Conservation (phyloP, 169 alveolate genomes). For the Eimeria falciformis region DNA sequence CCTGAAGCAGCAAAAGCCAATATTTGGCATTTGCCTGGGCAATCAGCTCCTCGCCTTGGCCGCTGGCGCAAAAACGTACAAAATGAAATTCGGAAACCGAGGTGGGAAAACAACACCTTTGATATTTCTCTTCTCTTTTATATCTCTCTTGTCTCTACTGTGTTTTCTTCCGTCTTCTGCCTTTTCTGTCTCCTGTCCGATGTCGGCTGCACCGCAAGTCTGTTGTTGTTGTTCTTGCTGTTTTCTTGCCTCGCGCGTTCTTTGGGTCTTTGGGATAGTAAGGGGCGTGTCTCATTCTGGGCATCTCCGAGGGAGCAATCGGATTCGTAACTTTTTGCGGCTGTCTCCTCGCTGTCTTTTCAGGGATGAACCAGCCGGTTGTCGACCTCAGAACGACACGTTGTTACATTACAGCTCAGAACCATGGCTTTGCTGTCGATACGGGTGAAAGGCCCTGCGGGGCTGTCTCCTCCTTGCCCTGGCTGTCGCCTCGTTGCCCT, state of each 20-base stretch:
- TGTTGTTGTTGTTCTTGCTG: too few species aligned
- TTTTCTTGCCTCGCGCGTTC: too few species aligned
- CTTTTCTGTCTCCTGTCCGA: too few species aligned
- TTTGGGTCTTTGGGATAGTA: too few species aligned
- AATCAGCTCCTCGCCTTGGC: slow-evolving; percentile 91
- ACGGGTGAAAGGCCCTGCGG: slow-evolving; percentile 16
- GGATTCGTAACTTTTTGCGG: too few species aligned
- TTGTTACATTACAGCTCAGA: slow-evolving; percentile 92
- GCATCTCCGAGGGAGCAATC: too few species aligned
- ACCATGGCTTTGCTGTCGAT: slow-evolving; percentile 90
- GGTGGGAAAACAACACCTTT: neutral
- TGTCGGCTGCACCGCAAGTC: too few species aligned
- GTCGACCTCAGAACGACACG: slow-evolving; percentile 88
- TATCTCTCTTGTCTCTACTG: neutral
- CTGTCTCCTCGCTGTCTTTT: too few species aligned
- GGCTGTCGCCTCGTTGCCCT: too few species aligned
- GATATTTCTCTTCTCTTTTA: neutral
- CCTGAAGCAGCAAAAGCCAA: slow-evolving; percentile 84
- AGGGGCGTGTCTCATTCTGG: too few species aligned
- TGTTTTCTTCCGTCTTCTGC: neutral
- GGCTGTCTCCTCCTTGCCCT: neutral
- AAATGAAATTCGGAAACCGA: slow-evolving; percentile 88
- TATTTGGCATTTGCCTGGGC: slow-evolving; percentile 92
- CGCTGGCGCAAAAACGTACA: slow-evolving; percentile 89
- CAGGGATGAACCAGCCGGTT: slow-evolving; percentile 93